phyloP scores from a whole-genome alignment of 2,329 filamentous ascomycete genomes.

The Aspergillus ochraceus region DNA sequence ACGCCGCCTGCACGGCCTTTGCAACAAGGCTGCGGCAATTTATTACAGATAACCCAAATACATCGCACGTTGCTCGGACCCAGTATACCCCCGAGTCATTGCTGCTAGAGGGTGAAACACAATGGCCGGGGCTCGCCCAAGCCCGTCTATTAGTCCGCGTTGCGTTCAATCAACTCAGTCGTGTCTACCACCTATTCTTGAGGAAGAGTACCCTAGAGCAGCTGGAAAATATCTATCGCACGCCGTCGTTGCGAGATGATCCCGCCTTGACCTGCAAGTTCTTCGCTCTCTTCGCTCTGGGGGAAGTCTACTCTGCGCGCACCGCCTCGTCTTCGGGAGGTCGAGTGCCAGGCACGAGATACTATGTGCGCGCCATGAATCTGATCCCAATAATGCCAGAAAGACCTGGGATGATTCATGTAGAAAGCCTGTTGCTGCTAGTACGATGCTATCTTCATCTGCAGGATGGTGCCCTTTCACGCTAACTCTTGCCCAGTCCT shows the following conservation, averaged over 20 bases:
- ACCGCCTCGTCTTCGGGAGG: conserved; percentile 18
- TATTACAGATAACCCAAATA: conserved; percentile 21
- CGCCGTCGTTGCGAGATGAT: conserved; percentile 19
- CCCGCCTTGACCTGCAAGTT: conserved; percentile 40
- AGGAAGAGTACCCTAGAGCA: conserved; percentile 35
- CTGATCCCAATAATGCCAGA: conserved; percentile 41
- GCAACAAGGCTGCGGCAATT: conserved; percentile 33
- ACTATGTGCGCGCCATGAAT: conserved; percentile 39
- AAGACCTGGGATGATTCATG: conserved; percentile 40
- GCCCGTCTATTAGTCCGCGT: conserved; percentile 32
- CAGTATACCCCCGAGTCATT: conserved; percentile 25
- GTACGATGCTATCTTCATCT: conserved; percentile 14
- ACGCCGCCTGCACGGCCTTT: conserved; percentile 36
- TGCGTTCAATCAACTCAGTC: conserved; percentile 30
- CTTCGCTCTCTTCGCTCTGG: conserved; percentile 43
- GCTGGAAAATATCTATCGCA: conserved; percentile 32
- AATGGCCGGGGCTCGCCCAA: conserved; percentile 29
- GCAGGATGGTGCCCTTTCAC: neutral
- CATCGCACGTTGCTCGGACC: conserved; percentile 23
- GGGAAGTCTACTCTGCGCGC: conserved; percentile 41
- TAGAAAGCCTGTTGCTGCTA: conserved; percentile 40
- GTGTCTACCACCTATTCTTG: conserved; percentile 30
- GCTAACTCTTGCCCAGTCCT: conserved; percentile 15
- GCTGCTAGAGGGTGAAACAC: conserved; percentile 13
- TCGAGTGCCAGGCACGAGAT: conserved; percentile 40